Conservation (phyloP, 2,329 filamentous ascomycete species). For the Colletotrichum nymphaeae region DNA sequence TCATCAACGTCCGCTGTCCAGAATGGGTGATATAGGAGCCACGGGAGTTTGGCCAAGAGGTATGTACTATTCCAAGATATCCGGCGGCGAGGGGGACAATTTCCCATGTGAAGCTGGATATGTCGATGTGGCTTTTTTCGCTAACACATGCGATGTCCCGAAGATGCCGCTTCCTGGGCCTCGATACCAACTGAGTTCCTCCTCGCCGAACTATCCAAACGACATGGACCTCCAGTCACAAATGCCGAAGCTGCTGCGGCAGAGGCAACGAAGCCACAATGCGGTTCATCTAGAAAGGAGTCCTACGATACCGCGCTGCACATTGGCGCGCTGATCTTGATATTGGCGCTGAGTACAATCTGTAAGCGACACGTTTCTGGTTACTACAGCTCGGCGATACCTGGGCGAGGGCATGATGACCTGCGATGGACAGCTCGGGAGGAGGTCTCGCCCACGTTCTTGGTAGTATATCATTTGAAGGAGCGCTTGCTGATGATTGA, state of each 20-base stretch:
- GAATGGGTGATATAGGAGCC: slow-evolving; percentile 32
- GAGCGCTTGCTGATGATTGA: neutral
- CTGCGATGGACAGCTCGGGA: neutral
- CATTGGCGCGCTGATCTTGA: slow-evolving; percentile 75
- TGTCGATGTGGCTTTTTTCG: neutral
- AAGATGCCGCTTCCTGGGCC: slow-evolving; percentile 54
- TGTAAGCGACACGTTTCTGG: slow-evolving; percentile 50
- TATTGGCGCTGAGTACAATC: slow-evolving; percentile 69
- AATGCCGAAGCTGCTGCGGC: slow-evolving; percentile 36
- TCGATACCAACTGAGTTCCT: slow-evolving; percentile 64
- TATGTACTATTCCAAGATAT: neutral
- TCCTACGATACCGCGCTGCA: slow-evolving; percentile 75
- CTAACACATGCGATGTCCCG: neutral
- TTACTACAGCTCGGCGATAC: too few relatives aligned
- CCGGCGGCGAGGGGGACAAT: neutral
- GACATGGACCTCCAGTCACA: slow-evolving; percentile 47
- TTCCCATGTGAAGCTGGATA: neutral
- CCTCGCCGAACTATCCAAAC: slow-evolving; percentile 63
- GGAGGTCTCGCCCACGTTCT: neutral
- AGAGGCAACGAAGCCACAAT: slow-evolving; percentile 57
- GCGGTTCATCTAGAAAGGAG: slow-evolving; percentile 63
- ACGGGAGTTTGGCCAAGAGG: slow-evolving; percentile 28
- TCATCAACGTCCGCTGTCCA: slow-evolving; percentile 25
- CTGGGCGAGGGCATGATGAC: neutral
- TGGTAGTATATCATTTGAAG: neutral